A percentile compares a stretch with the other conserved stretches of the same genome.
phyloP scores from a whole-genome alignment of 495 filamentous ascomycete genomes.

The Penicillium fimorum region DNA sequence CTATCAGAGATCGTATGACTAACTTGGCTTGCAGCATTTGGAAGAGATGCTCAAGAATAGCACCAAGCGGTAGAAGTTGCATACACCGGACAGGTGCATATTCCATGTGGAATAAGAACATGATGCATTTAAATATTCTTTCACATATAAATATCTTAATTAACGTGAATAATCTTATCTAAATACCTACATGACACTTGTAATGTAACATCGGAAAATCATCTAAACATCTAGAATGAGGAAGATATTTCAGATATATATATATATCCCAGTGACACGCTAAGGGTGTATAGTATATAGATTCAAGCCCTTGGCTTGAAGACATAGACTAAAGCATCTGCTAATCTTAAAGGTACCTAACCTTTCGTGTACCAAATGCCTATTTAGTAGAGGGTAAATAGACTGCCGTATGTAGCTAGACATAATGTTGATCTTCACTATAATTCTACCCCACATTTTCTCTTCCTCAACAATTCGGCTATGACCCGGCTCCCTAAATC shows the following conservation, averaged over 20 bases:
- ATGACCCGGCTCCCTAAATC: neutral
- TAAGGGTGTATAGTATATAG: neutral
- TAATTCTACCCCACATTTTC: neutral
- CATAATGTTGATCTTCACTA: neutral
- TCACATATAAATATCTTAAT: neutral
- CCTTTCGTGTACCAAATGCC: no score
- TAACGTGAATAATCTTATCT: neutral
- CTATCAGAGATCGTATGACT: neutral
- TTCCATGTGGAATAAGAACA: conserved; percentile 4
- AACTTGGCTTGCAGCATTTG: conserved; percentile 34
- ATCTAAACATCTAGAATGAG: neutral
- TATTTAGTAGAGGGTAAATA: neutral
- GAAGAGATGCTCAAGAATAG: conserved; percentile 47
- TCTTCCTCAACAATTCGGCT: neutral
- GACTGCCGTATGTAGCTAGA: neutral
- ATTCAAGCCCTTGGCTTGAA: neutral
- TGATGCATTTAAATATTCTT: conserved; percentile 1
- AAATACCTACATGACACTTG: neutral
- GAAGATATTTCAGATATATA: neutral
- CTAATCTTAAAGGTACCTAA: no score
- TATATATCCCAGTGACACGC: neutral
- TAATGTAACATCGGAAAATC: neutral
- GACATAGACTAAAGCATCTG: no score
- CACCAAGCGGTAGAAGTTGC: conserved; percentile 32
- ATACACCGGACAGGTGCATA: conserved; percentile 16